A percentile compares a stretch with the other conserved stretches of the same genome.
These are phyloP conservation scores for Leucosporidium yakuticum DNA, from an alignment of 768 basidiomycete species.

Conservation along the genomic window DNA sequence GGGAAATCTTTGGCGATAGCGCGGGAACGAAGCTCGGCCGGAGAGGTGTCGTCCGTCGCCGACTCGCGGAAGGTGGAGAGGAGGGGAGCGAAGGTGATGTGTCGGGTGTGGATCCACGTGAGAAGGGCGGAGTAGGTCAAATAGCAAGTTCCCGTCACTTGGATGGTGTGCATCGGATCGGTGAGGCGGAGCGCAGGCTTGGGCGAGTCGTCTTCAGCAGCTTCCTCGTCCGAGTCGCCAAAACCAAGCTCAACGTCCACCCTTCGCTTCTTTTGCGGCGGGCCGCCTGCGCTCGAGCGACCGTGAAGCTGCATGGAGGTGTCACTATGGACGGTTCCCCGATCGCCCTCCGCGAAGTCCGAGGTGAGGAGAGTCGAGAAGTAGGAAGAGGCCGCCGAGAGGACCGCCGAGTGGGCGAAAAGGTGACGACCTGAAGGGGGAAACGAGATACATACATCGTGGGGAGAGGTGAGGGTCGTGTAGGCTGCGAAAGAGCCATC, in stretches of 20 bases:
- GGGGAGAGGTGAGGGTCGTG: too few species aligned
- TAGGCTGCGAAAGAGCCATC: too few species aligned
- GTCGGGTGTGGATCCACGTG: background rate
- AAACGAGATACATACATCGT: too few species aligned
- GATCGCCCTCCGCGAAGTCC: too few species aligned
- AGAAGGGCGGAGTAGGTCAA: conserved; percentile 12
- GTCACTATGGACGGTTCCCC: too few species aligned
- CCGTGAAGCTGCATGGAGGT: too few species aligned
- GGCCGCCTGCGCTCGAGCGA: too few species aligned
- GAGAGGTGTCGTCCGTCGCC: background rate
- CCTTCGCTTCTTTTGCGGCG: too few species aligned
- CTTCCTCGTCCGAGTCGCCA: conserved; percentile 6
- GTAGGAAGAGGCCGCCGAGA: too few species aligned
- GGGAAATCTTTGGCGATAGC: background rate
- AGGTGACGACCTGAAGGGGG: too few species aligned
- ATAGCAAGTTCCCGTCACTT: background rate
- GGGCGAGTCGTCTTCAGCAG: background rate
- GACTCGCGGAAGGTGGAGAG: background rate
- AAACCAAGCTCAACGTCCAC: background rate
- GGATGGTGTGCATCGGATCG: background rate
- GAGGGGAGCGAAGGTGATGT: conserved; percentile 13
- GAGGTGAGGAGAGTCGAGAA: too few species aligned
- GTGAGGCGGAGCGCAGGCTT: background rate
- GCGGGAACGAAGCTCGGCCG: background rate
- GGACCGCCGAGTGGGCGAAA: too few species aligned